Conservation (phyloP, 768 basidiomycete species). For the Suillus sp. region DNA sequence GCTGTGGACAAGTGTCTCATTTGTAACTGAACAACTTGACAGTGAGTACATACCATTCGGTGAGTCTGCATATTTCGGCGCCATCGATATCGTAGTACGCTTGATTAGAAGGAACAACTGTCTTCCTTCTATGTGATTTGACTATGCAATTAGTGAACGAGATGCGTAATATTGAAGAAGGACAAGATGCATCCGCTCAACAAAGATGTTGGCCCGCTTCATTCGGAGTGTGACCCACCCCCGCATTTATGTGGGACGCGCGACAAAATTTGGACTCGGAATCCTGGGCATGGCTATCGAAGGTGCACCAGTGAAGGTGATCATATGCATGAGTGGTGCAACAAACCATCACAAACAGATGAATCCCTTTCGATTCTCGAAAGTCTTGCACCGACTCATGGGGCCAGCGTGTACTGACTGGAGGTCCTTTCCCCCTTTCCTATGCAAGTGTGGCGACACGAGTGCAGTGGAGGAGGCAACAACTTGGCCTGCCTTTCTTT, state of each 20-base stretch:
- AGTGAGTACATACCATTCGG: background rate
- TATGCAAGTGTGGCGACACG: conserved; percentile 48
- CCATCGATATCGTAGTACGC: background rate
- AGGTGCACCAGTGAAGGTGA: conserved; percentile 44
- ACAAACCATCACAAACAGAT: conserved; percentile 4
- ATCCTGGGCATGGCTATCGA: conserved; percentile 57
- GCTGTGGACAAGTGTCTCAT: background rate
- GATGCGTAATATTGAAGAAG: background rate
- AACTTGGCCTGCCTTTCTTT: conserved; percentile 37
- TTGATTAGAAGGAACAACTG: background rate
- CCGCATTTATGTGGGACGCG: conserved; percentile 57
- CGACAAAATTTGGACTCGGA: conserved; percentile 49
- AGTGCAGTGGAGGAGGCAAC: conserved; percentile 40
- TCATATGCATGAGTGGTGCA: background rate
- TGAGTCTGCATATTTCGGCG: background rate
- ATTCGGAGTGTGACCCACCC: conserved; percentile 57
- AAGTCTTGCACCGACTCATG: too few species aligned
- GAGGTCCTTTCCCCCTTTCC: background rate
- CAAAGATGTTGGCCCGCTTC: conserved; percentile 54
- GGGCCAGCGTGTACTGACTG: too few species aligned
- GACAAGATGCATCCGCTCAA: conserved; percentile 23
- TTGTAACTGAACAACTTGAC: background rate
- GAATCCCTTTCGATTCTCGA: too few species aligned
- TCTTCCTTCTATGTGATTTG: background rate
- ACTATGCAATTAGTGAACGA: background rate